Percentiles rank a stretch among this genome's conserved stretches.
Conservation (phyloP, 441 rosid species). For the Syzygium malaccense region DNA sequence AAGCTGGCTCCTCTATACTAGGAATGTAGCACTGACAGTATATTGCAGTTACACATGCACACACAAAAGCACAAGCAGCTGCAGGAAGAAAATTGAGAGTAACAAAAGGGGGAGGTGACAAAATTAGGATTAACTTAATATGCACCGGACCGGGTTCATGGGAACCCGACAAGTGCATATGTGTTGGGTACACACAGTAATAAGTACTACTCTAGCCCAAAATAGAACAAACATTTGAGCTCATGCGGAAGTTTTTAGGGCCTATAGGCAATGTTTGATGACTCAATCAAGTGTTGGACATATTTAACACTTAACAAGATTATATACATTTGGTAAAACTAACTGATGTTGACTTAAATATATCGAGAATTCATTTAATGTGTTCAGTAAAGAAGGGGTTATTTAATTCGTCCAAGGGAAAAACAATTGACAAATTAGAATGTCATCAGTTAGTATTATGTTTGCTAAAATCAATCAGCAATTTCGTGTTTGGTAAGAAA, state of each 20-base stretch:
- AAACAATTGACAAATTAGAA: neutral
- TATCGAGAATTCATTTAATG: neutral
- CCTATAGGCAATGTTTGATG: neutral
- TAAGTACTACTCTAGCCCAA: neutral
- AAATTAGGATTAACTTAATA: neutral
- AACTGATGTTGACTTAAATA: neutral
- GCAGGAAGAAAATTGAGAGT: neutral
- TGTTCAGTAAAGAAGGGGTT: neutral
- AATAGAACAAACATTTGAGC: neutral
- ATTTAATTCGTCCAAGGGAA: neutral
- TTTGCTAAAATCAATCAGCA: neutral
- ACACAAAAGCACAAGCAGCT: neutral
- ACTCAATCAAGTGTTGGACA: neutral
- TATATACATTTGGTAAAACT: neutral
- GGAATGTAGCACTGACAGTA: neutral
- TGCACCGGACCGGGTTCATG: neutral
- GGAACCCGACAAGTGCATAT: neutral
- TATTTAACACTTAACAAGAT: neutral
- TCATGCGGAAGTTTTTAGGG: neutral
- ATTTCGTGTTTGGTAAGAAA: neutral
- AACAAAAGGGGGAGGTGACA: neutral
- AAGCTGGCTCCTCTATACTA: neutral
- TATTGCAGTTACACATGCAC: neutral
- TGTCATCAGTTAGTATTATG: neutral
- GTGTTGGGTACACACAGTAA: neutral